A percentile compares a stretch with the other conserved stretches of the same genome.
These are phyloP conservation scores for Phyllosticta citriasiana DNA, from an alignment of 2,329 filamentous ascomycete genomes.

Conservation along the genomic window DNA sequence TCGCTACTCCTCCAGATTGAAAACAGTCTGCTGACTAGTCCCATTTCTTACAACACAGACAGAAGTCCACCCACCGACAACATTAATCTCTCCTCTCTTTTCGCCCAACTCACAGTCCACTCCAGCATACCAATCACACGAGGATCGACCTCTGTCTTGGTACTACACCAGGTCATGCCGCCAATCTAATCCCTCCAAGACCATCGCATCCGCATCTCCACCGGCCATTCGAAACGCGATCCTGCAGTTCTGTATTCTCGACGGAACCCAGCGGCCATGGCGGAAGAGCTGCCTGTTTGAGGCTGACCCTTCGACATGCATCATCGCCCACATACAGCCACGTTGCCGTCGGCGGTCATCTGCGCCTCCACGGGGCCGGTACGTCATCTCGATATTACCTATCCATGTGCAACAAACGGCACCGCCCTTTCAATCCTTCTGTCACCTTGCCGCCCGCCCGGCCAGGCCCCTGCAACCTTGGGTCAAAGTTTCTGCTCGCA, in stretches of 20 bases:
- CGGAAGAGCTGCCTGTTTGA: constrained; percentile 1
- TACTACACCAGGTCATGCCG: background rate
- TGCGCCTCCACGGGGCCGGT: background rate
- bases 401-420: background rate
- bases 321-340: constrained; percentile 7
- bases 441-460: background rate
- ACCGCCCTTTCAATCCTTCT: background rate
- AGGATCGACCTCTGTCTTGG: background rate
- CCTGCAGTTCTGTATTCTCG: background rate
- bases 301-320: background rate
- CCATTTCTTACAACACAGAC: too few species aligned
- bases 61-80: too few species aligned
- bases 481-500: background rate
- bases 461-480: background rate
- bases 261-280: constrained; percentile 4
- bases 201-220: background rate
- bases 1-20: too few species aligned
- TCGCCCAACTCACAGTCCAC: too few species aligned
- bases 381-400: constrained; percentile 7
- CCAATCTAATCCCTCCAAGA: background rate
- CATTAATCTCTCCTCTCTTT: too few species aligned
- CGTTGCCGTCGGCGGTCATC: constrained; percentile 1
- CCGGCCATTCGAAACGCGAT: background rate
- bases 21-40: too few species aligned
- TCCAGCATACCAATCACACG: too few species aligned